Evolutionary conservation across 2,329 filamentous ascomycete genomes (phyloP).

Genomic region (Fusarium gaditjirri): DNA sequence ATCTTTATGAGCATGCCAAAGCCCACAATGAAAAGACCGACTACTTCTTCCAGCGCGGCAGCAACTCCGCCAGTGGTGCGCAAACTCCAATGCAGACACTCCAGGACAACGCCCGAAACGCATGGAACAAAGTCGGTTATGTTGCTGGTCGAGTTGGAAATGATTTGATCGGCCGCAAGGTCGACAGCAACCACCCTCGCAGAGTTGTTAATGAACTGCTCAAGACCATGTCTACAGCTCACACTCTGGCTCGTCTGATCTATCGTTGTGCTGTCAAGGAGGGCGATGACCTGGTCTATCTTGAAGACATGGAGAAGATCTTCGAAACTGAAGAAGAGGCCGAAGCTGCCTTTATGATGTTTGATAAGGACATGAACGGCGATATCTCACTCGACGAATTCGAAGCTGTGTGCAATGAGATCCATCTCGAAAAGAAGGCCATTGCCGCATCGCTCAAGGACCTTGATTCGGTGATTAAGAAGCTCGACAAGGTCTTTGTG

Average conservation of each 20-base stretch:
- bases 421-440: slow-evolving; percentile 92
- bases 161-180: slow-evolving; percentile 85
- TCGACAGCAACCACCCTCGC: slow-evolving; percentile 79
- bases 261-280: slow-evolving; percentile 86
- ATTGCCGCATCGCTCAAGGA: slow-evolving; percentile 96
- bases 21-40: slow-evolving; percentile 71
- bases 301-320: slow-evolving; percentile 80
- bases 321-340: slow-evolving; percentile 88
- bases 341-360: slow-evolving; percentile 88
- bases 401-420: slow-evolving; percentile 92
- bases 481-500: slow-evolving; percentile 88
- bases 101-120: slow-evolving; percentile 78
- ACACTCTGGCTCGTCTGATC: slow-evolving; percentile 86
- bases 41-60: slow-evolving; percentile 58
- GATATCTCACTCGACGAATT: slow-evolving; percentile 97
- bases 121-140: slow-evolving; percentile 83
- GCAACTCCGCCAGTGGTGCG: slow-evolving; percentile 64
- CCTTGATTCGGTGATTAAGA: slow-evolving; percentile 90
- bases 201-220: slow-evolving; percentile 86
- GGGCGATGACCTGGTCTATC: slow-evolving; percentile 78
- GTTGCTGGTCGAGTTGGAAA: slow-evolving; percentile 87
- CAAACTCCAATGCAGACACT: slow-evolving; percentile 81
- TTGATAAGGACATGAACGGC: slow-evolving; percentile 96
- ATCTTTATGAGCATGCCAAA: slow-evolving; percentile 77
- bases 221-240: slow-evolving; percentile 75